Percentiles rank a stretch among this genome's conserved stretches.
phyloP scores from a whole-genome alignment of 129 eudicot species.

The Tanacetum coccineum region DNA sequence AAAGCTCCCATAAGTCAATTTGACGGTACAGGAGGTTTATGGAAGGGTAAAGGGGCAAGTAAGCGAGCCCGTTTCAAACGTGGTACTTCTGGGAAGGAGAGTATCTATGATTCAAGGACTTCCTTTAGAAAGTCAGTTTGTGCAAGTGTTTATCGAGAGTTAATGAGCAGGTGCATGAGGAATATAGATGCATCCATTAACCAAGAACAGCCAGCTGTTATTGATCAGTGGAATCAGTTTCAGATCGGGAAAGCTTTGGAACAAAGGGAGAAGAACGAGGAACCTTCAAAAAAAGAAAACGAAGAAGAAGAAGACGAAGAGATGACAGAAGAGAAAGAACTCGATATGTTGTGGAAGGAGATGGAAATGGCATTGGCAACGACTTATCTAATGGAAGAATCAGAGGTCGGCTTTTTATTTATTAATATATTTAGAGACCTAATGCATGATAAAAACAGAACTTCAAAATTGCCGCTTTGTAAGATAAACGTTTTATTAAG shows the following conservation, averaged over 20 bases:
- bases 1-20: conserved; percentile 27
- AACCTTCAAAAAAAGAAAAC: conserved; percentile 25
- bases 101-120: conserved; percentile 56
- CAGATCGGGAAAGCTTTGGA: conserved; percentile 41
- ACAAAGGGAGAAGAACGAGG: conserved; percentile 40
- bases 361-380: conserved; percentile 88
- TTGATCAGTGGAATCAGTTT: conserved; percentile 82
- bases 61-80: conserved; percentile 37
- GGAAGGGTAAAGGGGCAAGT: conserved; percentile 38
- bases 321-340: conserved; percentile 45
- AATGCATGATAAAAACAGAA: too few relatives aligned
- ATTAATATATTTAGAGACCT: background rate
- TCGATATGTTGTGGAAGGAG: conserved; percentile 80
- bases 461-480: too few relatives aligned
- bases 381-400: conserved; percentile 66
- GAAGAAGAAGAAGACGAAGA: conserved; percentile 75
- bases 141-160: conserved; percentile 68
- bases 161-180: conserved; percentile 81
- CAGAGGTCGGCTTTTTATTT: conserved; percentile 40
- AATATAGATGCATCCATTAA: conserved; percentile 68
- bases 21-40: conserved; percentile 28
- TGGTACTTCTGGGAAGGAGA: conserved; percentile 51
- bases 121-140: conserved; percentile 55
- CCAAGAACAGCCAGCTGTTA: conserved; percentile 57
- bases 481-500: too few relatives aligned